Evolutionary conservation across 2,329 filamentous ascomycete species (phyloP).

Genomic region (Aureobasidium sp.): DNA sequence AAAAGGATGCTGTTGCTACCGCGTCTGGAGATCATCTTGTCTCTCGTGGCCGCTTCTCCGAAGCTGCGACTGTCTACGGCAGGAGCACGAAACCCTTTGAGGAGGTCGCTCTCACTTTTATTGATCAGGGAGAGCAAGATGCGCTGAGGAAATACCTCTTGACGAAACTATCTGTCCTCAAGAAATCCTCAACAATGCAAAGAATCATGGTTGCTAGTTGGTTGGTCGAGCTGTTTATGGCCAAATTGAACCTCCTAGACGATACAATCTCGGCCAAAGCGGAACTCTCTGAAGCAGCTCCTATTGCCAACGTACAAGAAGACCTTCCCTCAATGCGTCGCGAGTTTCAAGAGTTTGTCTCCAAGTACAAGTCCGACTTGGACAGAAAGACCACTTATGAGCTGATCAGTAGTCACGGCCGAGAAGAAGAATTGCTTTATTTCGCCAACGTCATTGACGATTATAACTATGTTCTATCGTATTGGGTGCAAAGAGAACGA

Average conservation of each 20-base stretch:
- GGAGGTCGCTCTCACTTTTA: constrained; percentile 84
- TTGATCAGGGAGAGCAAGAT: constrained; percentile 84
- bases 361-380: constrained; percentile 76
- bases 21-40: constrained; percentile 86
- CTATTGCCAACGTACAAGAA: constrained; percentile 58
- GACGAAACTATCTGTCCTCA: constrained; percentile 73
- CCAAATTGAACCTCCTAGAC: constrained; percentile 88
- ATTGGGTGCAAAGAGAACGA: constrained; percentile 93
- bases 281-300: constrained; percentile 61
- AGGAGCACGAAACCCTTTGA: constrained; percentile 96
- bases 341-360: constrained; percentile 85
- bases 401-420: constrained; percentile 88
- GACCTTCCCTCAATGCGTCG: constrained; percentile 63
- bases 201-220: constrained; percentile 91
- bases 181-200: constrained; percentile 83
- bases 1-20: constrained; percentile 86
- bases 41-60: constrained; percentile 69
- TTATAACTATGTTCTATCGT: constrained; percentile 88
- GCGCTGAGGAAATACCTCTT: constrained; percentile 83
- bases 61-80: constrained; percentile 86
- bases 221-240: constrained; percentile 95
- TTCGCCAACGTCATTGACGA: constrained; percentile 86
- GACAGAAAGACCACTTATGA: constrained; percentile 92
- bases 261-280: constrained; percentile 88
- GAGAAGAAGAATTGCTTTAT: constrained; percentile 85